phyloP scores from a whole-genome alignment of 2,329 filamentous ascomycete genomes.

The Colletotrichum lini region DNA sequence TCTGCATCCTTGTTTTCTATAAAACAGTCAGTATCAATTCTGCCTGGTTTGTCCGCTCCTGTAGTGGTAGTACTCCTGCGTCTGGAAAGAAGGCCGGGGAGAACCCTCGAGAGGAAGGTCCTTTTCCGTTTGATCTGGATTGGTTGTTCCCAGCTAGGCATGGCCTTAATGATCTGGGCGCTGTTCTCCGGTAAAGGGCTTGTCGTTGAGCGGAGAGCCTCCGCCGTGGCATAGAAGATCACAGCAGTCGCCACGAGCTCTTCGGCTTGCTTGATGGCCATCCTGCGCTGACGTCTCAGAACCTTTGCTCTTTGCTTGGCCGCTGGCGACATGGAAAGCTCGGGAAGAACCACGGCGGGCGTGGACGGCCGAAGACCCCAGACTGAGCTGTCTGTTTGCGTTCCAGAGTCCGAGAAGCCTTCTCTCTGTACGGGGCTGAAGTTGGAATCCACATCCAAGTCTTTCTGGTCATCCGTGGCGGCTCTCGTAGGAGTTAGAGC shows the following conservation, averaged over 20 bases:
- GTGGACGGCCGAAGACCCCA: constrained; percentile 60
- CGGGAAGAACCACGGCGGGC: constrained; percentile 63
- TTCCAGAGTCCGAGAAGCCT: constrained; percentile 33
- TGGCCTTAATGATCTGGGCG: constrained; percentile 44
- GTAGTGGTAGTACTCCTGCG: constrained; percentile 52
- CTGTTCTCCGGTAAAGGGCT: constrained; percentile 48
- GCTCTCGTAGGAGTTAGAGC: background rate
- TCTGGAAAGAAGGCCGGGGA: constrained; percentile 44
- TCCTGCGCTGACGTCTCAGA: constrained; percentile 61
- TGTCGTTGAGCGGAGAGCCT: constrained; percentile 60
- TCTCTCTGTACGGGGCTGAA: constrained; percentile 21
- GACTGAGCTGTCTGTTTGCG: constrained; percentile 41
- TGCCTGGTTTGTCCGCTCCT: constrained; percentile 57
- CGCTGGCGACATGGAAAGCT: constrained; percentile 54
- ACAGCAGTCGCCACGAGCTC: constrained; percentile 69
- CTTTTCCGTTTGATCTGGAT: constrained; percentile 46
- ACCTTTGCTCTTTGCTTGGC: constrained; percentile 59
- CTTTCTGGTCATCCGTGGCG: constrained; percentile 1
- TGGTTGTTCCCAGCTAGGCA: constrained; percentile 48
- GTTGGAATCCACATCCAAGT: constrained; percentile 23
- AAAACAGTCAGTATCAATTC: constrained; percentile 69
- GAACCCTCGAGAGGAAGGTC: constrained; percentile 52
- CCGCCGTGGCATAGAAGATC: constrained; percentile 66
- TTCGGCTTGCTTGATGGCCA: constrained; percentile 63
- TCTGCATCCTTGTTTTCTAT: constrained; percentile 70